Evolutionary conservation across 345 rosid genomes (phyloP).

Genomic region (Citrus maxima): DNA sequence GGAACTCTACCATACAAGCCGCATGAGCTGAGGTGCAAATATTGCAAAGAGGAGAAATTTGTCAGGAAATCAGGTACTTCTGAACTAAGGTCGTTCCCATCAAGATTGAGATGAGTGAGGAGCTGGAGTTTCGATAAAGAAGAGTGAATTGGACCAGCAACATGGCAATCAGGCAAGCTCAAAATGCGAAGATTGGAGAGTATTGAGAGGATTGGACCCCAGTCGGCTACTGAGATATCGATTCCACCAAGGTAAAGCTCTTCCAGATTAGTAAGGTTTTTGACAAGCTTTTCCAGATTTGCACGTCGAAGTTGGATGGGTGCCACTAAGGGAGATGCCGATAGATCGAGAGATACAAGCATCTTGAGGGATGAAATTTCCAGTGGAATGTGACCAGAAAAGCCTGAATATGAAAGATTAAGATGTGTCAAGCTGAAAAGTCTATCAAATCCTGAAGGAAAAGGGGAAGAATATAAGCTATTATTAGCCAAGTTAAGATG

Average conservation of each 20-base stretch:
- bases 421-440: not conserved
- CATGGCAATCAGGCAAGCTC: not conserved
- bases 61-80: not conserved
- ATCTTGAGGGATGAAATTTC: not conserved
- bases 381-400: conserved; percentile 1
- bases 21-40: not conserved
- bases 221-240: not conserved
- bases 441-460: not conserved
- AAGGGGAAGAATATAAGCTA: not conserved
- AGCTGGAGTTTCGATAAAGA: not conserved
- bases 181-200: not conserved
- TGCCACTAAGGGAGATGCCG: no score
- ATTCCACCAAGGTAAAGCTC: not conserved
- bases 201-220: not conserved
- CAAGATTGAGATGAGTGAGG: not conserved
- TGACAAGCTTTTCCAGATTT: not conserved
- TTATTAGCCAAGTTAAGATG: not conserved
- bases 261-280: not conserved
- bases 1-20: not conserved
- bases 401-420: not conserved
- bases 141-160: not conserved
- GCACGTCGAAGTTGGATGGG: not conserved
- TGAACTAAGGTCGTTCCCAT: not conserved
- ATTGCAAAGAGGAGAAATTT: not conserved
- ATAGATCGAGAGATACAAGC: not conserved